These are phyloP conservation scores for Tanacetum coccineum DNA, from an alignment of 129 eudicot genomes.

Conservation along the genomic window DNA sequence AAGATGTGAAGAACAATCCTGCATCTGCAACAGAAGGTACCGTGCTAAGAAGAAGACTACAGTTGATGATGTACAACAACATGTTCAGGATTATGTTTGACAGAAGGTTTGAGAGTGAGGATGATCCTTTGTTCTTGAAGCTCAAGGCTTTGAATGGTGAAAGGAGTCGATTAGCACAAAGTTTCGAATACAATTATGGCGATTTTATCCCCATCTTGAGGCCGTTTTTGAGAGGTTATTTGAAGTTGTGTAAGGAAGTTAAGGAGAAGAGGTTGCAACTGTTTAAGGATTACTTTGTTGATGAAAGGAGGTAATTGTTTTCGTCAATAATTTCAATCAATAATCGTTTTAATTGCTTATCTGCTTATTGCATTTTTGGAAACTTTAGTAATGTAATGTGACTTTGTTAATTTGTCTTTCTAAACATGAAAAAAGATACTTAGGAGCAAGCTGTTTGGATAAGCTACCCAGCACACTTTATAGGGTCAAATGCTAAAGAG, in stretches of 20 bases:
- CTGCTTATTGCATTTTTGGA: background rate
- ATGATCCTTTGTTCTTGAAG: conserved; percentile 74
- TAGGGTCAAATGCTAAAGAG: no score
- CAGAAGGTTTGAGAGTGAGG: conserved; percentile 64
- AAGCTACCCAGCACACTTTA: no score
- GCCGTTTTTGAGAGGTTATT: conserved; percentile 75
- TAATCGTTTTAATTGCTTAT: background rate
- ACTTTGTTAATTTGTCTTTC: no score
- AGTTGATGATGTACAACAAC: conserved; percentile 82
- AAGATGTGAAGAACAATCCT: conserved; percentile 70
- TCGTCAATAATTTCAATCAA: background rate
- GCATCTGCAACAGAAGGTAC: conserved; percentile 55
- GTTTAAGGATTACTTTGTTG: conserved; percentile 78
- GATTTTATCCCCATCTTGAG: conserved; percentile 88
- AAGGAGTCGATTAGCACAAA: conserved; percentile 80
- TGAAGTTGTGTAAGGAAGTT: conserved; percentile 71
- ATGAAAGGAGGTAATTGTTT: conserved; percentile 70
- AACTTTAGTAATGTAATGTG: no score
- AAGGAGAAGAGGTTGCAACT: conserved; percentile 74
- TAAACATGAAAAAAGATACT: no score
- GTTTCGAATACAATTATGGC: conserved; percentile 82
- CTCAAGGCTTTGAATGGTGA: conserved; percentile 80
- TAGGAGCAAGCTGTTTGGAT: no score
- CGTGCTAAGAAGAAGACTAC: conserved; percentile 63
- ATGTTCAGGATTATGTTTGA: conserved; percentile 88